A percentile compares a stretch with the other conserved stretches of the same genome.
phyloP scores from a whole-genome alignment of 2,329 filamentous ascomycete species.

The Colletotrichum tropicale region DNA sequence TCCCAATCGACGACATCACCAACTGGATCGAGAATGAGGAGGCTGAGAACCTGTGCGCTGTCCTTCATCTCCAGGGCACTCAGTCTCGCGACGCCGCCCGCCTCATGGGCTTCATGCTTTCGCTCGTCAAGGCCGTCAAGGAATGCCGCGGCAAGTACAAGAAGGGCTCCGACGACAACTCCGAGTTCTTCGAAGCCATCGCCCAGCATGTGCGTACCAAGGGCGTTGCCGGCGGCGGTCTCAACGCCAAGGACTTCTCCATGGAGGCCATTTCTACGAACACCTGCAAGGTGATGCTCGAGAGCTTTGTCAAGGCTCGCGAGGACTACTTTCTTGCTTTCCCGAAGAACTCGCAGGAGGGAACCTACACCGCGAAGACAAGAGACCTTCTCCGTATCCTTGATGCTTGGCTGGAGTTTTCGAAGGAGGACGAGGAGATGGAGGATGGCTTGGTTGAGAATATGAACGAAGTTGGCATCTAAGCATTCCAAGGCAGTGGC shows the following conservation, averaged over 20 bases:
- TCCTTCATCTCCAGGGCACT: fast-evolving
- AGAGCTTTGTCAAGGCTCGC: background rate
- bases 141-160: background rate
- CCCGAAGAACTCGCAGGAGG: background rate
- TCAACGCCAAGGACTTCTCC: background rate
- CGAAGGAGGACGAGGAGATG: background rate
- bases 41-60: background rate
- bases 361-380: background rate
- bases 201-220: background rate
- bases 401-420: background rate
- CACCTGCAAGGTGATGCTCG: background rate
- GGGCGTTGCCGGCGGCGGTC: background rate
- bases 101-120: background rate
- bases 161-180: fast-evolving
- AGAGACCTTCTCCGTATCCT: background rate
- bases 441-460: background rate
- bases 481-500: background rate
- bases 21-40: background rate
- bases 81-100: background rate
- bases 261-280: background rate
- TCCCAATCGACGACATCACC: background rate
- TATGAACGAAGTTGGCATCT: background rate
- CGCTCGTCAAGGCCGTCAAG: background rate
- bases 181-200: background rate
- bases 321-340: background rate